phyloP scores from a whole-genome alignment of 176 grass and related monocot species.

The Triticum turgidum region DNA sequence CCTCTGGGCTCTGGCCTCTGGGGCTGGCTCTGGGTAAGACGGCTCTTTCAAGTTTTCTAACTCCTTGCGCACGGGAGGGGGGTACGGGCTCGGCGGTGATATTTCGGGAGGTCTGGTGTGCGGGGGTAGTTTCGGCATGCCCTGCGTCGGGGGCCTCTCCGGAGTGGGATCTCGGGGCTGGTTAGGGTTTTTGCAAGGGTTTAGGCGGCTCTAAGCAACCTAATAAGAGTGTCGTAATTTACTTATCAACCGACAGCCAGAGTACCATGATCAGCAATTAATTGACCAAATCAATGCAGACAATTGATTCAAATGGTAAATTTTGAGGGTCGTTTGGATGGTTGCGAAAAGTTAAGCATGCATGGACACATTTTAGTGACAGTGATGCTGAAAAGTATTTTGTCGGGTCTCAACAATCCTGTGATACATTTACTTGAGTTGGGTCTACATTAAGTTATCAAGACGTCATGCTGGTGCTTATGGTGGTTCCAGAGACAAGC shows the following conservation, averaged over 20 bases:
- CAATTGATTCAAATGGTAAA: neutral
- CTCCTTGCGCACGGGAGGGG: neutral
- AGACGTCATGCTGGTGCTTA: too few species aligned
- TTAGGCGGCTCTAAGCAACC: neutral
- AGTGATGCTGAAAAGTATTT: too few species aligned
- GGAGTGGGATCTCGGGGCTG: neutral
- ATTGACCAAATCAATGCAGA: neutral
- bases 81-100: slow-evolving; percentile 3
- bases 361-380: too few species aligned
- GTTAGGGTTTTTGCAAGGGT: slow-evolving; percentile 49
- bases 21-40: slow-evolving; percentile 1
- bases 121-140: slow-evolving; percentile 30
- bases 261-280: neutral
- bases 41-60: neutral
- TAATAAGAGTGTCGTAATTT: neutral
- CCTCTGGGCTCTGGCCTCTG: slow-evolving; percentile 3
- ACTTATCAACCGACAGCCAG: too few species aligned
- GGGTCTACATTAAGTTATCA: too few species aligned
- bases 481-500: too few species aligned
- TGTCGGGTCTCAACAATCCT: too few species aligned
- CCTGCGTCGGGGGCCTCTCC: too few species aligned
- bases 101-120: neutral
- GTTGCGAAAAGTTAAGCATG: neutral
- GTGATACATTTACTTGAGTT: too few species aligned
- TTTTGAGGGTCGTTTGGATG: neutral